Evolutionary conservation across 1,284 basidiomycete genomes (phyloP).

Genomic region (Exobasidium rhododendri): DNA sequence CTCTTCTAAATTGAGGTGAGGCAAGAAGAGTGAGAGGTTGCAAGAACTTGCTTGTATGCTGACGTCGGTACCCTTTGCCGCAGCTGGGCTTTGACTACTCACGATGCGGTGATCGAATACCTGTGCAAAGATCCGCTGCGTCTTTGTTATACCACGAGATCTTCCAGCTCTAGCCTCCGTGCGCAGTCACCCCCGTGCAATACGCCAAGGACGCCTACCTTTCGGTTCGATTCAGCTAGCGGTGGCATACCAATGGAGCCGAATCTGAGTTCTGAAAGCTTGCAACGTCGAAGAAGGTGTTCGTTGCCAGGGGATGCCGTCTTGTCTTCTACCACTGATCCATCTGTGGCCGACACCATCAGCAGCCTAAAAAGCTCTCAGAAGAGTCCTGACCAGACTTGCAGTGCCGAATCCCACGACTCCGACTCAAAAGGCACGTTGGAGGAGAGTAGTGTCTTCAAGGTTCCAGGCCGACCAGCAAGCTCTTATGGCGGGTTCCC

Average conservation of each 20-base stretch:
- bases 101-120: slow-evolving; percentile 27
- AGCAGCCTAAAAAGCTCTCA: no score
- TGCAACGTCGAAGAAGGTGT: background rate
- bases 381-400: no score
- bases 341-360: no score
- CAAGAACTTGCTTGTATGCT: background rate
- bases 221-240: background rate
- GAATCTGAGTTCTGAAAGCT: background rate
- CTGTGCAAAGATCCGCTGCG: slow-evolving; percentile 26
- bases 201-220: background rate
- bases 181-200: background rate
- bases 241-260: background rate
- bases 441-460: background rate
- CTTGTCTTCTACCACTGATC: background rate
- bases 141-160: slow-evolving; percentile 16
- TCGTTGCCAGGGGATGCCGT: background rate
- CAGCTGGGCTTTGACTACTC: slow-evolving; percentile 28
- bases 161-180: background rate
- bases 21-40: no score
- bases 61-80: slow-evolving; percentile 2
- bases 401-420: no score
- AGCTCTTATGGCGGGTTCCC: background rate
- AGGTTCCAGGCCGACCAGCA: slow-evolving; percentile 7
- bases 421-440: no score
- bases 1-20: slow-evolving; percentile 7